phyloP scores from a whole-genome alignment of 208 protist species.

The Leishmania braziliensis region DNA sequence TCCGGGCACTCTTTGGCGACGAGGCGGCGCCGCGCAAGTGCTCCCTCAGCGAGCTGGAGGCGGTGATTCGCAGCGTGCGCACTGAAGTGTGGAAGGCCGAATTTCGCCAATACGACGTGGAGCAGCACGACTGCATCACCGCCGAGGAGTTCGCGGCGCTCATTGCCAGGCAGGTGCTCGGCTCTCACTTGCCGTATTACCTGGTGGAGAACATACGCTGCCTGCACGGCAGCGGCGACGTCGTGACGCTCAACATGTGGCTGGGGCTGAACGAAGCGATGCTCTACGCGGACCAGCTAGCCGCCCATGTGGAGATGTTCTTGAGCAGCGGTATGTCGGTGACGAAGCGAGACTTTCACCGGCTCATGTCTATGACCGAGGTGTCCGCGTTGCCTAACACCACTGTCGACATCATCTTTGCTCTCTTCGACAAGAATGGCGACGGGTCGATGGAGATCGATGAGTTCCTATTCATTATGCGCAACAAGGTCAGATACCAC shows the following conservation, averaged over 20 bases:
- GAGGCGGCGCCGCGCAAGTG: conserved; percentile 38
- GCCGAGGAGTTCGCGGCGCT: conserved; percentile 78
- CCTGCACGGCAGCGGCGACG: conserved; percentile 40
- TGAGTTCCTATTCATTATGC: conserved; percentile 85
- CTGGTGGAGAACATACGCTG: conserved; percentile 81
- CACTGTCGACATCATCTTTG: conserved; percentile 64
- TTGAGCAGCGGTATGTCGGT: conserved; percentile 59
- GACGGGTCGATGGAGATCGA: conserved; percentile 86
- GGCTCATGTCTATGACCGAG: conserved; percentile 57
- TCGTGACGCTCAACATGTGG: conserved; percentile 74
- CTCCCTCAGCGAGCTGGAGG: conserved; percentile 49
- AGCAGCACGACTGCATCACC: conserved; percentile 51
- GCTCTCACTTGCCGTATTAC: conserved; percentile 84
- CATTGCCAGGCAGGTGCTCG: conserved; percentile 79
- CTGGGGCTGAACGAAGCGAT: conserved; percentile 77
- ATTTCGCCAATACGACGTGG: conserved; percentile 74
- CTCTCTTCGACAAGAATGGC: conserved; percentile 84
- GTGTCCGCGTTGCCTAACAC: conserved; percentile 39
- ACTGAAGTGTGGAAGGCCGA: conserved; percentile 83
- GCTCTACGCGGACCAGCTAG: conserved; percentile 52
- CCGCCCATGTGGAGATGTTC: conserved; percentile 69
- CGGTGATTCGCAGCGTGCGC: conserved; percentile 57
- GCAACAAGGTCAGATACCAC: conserved; percentile 76
- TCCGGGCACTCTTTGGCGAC: conserved; percentile 65
- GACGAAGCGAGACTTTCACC: conserved; percentile 56